Evolutionary conservation across 139 green algal genomes (phyloP), one percentile per base, ranked within the genome.

Genomic region (Trebouxia sp.): DNA sequence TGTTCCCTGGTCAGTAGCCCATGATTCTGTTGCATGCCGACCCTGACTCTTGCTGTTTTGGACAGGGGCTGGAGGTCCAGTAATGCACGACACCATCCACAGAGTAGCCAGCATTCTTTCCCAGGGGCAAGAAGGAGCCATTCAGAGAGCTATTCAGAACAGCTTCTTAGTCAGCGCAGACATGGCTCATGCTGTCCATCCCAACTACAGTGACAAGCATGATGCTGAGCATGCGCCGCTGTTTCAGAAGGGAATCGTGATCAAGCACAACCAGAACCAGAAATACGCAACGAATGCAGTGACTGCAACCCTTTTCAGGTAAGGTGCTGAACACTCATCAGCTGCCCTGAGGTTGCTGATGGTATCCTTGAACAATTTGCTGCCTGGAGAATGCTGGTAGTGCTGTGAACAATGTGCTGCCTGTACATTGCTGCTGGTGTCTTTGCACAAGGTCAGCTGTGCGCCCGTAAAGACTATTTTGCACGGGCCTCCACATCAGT

Each of bases 231-330:
- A 94, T 77, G 81, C 87, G 65, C 94, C 94, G 35, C 58, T 82
- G 30, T 93, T 97, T 69, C 87, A 94, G 69, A 82, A 87, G 45
- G 96, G 96, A 51, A 56, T 97, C 14, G 92, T 99, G 28, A 84
- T 98, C 32, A 98, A 99, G 87, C 93, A 98, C 90, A 98, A 98
- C 86, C 84, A 86, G 62, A 98, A 98, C 89, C 96, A 98, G 90
- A 91, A 95, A 74, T 99, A 98, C 80, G 93, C 94, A 11, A 98
- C 95, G 62, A 97, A 93, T 80, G 77, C 89, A 15, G 87, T 98
- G 42, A 94, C 89, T 0, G 91, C 93, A 9, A 86, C 87, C 15
- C 85, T 98, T 0, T 98, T 98, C 91, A 92, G 91, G 91, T 93
- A 35, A 15, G 39, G 9, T 35, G 6, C 65, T 22, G 22, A n/a